Evolutionary conservation across 1,284 basidiomycete genomes (phyloP), one percentile per base, ranked within the genome.

Genomic region (Meira nashicola): DNA sequence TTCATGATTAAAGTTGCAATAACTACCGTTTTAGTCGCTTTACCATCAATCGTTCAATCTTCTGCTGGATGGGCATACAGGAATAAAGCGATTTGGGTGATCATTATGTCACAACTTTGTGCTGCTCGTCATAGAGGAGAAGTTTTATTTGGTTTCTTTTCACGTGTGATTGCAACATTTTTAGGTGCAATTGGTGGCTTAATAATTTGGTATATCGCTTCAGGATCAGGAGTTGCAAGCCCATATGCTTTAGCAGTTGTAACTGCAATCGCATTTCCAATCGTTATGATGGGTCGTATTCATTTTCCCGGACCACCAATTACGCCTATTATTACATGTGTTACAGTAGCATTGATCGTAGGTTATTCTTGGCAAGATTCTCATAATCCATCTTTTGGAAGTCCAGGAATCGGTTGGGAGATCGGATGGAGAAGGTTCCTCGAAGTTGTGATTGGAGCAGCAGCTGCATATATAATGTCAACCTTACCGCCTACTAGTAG

Each of bases 1-100:
- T 93, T 86, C 65, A 88, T 88, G 0, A 56, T 92, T 65, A 94
- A 94, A 78, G 89, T 87, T 0, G 89, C 85, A 0, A 64, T 87
- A 9, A 74, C 92, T 51, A 85, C 87, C 41, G 82, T 85, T 82
- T 47, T 44, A 46, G 43, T 61, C 47, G 66, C 73, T 1, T 63
- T 73, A 0, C 74, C 74, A 4, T 59, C 69, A 11, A 74, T 57
- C 41, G 52, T 74, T 37, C 64, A 60, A 50, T 55, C 56, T 1
- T 68, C 71, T 9, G 60, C 70, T 0, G 68, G 55, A 11, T 79
- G 74, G 59, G 71, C 71, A 38, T 77, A 78, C 51, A 51, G 62
- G 11, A 64, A 78, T 15, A 66, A 73, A 1, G 58, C 73, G 0
- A 64, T 77, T 33, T 77, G 75, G 75, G 69, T 66, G 28, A 60